Evolutionary conservation across 2,329 filamentous ascomycete species (phyloP), one percentile per base, ranked within the genome.

Genomic region (Xylogone sp.): DNA sequence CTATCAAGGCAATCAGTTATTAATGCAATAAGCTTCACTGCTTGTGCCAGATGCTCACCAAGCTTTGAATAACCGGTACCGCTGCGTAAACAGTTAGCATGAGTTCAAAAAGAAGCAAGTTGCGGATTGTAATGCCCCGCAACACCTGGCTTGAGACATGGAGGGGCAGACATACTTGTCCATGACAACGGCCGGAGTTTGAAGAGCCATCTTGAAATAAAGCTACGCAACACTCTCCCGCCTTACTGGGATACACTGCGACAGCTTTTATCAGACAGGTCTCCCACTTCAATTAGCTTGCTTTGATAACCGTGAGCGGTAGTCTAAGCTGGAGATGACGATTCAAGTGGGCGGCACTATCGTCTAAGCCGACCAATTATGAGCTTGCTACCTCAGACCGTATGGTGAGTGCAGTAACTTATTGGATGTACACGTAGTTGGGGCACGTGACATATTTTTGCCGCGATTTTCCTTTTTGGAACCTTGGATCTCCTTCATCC

Each of bases 181-280:
- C 93, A 99, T 99, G 90, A 99, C 94, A 97, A 99, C 94, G 89
- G 94, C 94, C 67, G 94, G 94, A 71, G 94, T 97, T 84, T 97
- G 93, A 77, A 88, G 88, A 70, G 94, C 93, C 94, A 99, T 99
- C 65, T 69, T 78, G 69, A 65, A 60, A 47, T 52, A 49, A 56
- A 56, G 57, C 46, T 59, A 56, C 54, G 61, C 60, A 51, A 48
- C 43, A 54, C 62, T 56, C 55, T 58, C 59, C 60, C 57, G 50
- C 48, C 50, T 49, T 46, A 58, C 48, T 51, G 48, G 55, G 51
- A 58, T 56, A 51, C 53, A 60, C 63, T 63, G 62, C 62, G 62
- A 63, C 62, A 57, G 59, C 57, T 61, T 53, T 18, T 39, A 18
- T 39, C 34, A 39, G 34, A 39, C n/a, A 7, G 34, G n/a, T 39